Evolutionary conservation across 139 green algal species (phyloP).

Genomic region (Volvox reticuliferus): DNA sequence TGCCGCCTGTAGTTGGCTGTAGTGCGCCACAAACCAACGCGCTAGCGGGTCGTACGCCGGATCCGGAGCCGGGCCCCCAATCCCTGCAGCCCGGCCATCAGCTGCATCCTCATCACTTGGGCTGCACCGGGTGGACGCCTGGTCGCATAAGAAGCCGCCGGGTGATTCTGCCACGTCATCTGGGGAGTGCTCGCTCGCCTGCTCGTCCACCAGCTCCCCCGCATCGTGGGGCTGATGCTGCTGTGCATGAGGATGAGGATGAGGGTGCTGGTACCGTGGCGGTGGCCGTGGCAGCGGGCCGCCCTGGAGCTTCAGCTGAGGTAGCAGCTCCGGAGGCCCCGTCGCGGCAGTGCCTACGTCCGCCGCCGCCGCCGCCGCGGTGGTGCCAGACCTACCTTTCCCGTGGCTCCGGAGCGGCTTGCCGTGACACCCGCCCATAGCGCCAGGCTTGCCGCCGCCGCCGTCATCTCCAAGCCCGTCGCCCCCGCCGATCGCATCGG

Average conservation of each 20-base stretch:
- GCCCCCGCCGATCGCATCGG: background rate
- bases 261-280: background rate
- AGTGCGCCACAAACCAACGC: slow-evolving; percentile 55
- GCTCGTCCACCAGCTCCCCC: background rate
- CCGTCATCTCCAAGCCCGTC: background rate
- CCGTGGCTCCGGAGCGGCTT: background rate
- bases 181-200: slow-evolving; percentile 39
- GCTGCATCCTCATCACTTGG: background rate
- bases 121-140: background rate
- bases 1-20: slow-evolving; percentile 40
- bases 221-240: background rate
- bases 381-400: background rate
- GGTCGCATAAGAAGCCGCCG: slow-evolving; percentile 24
- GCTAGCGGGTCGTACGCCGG: slow-evolving; percentile 47
- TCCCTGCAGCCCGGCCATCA: background rate
- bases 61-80: background rate
- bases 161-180: slow-evolving; percentile 34
- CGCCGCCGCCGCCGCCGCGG: background rate
- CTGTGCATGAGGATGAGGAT: background rate
- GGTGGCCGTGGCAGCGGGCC: background rate
- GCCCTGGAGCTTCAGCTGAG: background rate
- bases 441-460: background rate
- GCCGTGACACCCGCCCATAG: background rate
- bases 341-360: background rate
- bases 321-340: background rate